Base-by-base conservation (phyloP, 768 basidiomycete species). In the Termitomyces sp. region DNA sequence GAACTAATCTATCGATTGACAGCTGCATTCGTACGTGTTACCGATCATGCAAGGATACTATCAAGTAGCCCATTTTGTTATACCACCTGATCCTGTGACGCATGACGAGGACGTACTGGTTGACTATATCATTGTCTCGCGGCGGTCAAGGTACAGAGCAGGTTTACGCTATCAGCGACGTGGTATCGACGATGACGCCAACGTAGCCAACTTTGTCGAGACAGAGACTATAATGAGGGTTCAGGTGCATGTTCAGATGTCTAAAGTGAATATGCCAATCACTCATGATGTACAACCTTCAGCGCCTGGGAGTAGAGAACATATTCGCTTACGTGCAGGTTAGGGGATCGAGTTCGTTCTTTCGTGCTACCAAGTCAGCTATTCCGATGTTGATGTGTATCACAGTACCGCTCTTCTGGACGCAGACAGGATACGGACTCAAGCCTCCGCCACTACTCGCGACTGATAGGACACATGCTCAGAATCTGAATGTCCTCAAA, bases 191-290 rank as follows among this genome's bases (percentile, higher is more conserved):
- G 92, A 95, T 60, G 87, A 91, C 57, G 92, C 94, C 5, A 82
- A 92, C 67, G 95, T 95, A 4, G 95, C 94, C 1, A 98, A 98
- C 71, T 95, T 98, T 66, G 94, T 98, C 2, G 93, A 98, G 71
- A 94, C 93, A 0, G 95, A 98, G 73, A 89, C 91, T 2, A 86
- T 96, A 52, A 84, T 92, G 77, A 79, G 86, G 42, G 82, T 95
- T 11, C 82, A 89, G 78, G 94, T 92, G 58, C 38, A 80, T 63
- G 21, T 31, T n/a, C 11, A 12, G 8, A n/a, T 9, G 9, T 37
- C 8, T 23, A 8, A 51, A 5, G 1, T 17, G 4, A 8, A 54
- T 14, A 1, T 17, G 37, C 17, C 11, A 1, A 32, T 47, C n/a
- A n/a, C n/a, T 11, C 14, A 25, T 34, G 27, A 52, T 31, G 5